Evolutionary conservation across 2,329 filamentous ascomycete species (phyloP).

Genomic region (Pyrenophora tritici-repentis): DNA sequence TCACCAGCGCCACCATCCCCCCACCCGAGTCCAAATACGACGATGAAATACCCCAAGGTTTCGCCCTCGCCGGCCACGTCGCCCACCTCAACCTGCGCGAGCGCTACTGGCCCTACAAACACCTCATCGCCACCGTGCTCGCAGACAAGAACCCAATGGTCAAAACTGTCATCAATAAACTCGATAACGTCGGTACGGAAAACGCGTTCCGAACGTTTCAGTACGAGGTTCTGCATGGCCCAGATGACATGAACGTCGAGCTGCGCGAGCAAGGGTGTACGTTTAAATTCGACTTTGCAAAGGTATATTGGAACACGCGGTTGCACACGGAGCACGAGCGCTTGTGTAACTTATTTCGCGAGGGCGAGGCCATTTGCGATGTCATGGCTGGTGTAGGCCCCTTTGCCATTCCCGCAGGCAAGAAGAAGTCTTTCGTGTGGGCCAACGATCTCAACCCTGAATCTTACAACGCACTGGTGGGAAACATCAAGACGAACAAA

Average conservation of each 20-base stretch:
- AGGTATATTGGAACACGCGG: slow-evolving; percentile 97
- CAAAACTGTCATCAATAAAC: slow-evolving; percentile 93
- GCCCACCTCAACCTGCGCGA: slow-evolving; percentile 90
- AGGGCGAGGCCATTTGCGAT: slow-evolving; percentile 89
- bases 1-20: slow-evolving; percentile 77
- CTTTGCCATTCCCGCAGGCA: slow-evolving; percentile 89
- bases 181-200: slow-evolving; percentile 81
- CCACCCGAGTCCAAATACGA: slow-evolving; percentile 71
- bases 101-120: slow-evolving; percentile 82
- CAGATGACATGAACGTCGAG: slow-evolving; percentile 81
- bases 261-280: slow-evolving; percentile 80
- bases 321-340: slow-evolving; percentile 88
- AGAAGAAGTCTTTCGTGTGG: slow-evolving; percentile 89
- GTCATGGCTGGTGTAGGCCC: slow-evolving; percentile 98
- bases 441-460: slow-evolving; percentile 97
- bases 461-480: slow-evolving; percentile 72
- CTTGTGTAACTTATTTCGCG: slow-evolving; percentile 73
- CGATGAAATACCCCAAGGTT: slow-evolving; percentile 81
- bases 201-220: slow-evolving; percentile 89
- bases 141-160: slow-evolving; percentile 86
- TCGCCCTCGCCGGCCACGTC: slow-evolving; percentile 89
- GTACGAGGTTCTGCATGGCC: slow-evolving; percentile 86
- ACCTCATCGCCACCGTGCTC: slow-evolving; percentile 82
- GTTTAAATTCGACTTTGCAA: slow-evolving; percentile 93
- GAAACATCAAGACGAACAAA: slow-evolving; percentile 79